Evolutionary conservation across 2,329 filamentous ascomycete species (phyloP).

Genomic region (Exophiala spinifera): DNA sequence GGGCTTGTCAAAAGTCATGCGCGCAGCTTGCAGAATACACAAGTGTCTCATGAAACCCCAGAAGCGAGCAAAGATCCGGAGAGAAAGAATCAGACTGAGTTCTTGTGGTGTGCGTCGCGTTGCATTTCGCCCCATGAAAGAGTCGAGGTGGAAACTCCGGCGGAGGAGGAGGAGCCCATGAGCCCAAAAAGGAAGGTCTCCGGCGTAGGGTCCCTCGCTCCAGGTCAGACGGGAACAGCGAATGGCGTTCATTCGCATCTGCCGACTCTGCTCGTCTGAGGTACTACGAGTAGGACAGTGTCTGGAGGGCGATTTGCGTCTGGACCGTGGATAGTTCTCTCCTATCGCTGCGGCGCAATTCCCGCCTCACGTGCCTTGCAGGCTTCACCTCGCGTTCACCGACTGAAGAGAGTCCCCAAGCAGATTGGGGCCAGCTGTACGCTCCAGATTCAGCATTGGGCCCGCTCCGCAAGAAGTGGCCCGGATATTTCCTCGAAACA

Average conservation of each 20-base stretch:
- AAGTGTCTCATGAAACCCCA: not conserved
- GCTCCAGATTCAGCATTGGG: too few species aligned
- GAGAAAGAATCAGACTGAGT: not conserved
- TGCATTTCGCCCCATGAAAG: slow-evolving; percentile 1
- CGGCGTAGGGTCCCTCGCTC: slow-evolving; percentile 6
- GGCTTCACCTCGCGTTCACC: too few species aligned
- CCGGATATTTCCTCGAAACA: slow-evolving; percentile 11
- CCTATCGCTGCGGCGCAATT: too few species aligned
- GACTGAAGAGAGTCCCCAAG: too few species aligned
- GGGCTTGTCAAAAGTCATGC: not conserved
- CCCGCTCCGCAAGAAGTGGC: not conserved
- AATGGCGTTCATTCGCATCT: too few species aligned
- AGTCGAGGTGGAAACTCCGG: slow-evolving; percentile 10
- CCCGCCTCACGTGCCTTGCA: too few species aligned
- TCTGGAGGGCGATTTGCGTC: too few species aligned
- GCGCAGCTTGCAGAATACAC: not conserved
- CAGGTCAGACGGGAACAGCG: too few species aligned
- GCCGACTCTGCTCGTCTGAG: too few species aligned
- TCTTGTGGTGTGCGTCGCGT: not conserved
- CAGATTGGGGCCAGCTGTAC: too few species aligned
- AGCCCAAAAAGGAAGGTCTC: slow-evolving; percentile 9
- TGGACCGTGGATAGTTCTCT: too few species aligned
- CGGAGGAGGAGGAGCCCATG: not conserved
- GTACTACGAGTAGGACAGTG: too few species aligned
- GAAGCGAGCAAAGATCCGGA: not conserved